These are phyloP conservation scores for Polytrichum formosum DNA, from an alignment of 225 moss, liverwort and hornwort genomes.

Conservation along the genomic window DNA sequence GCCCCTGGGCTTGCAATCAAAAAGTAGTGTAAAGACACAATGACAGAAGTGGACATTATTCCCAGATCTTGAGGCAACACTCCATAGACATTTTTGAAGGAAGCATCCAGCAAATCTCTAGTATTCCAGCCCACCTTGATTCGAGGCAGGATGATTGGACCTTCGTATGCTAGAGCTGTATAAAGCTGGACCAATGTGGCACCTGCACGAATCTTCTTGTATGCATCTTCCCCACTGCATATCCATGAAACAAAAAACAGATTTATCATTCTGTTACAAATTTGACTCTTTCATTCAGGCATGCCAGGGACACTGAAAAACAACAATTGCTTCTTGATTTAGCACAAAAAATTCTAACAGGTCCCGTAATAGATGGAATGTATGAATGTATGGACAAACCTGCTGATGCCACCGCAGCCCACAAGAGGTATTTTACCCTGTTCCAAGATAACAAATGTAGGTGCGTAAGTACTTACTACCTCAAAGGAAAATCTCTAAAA, in stretches of 20 bases:
- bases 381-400: slow-evolving; percentile 26
- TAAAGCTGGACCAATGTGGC: slow-evolving; percentile 97
- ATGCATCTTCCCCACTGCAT: slow-evolving; percentile 86
- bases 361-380: neutral
- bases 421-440: slow-evolving; percentile 78
- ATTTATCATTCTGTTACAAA: too few relatives aligned
- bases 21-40: too few relatives aligned
- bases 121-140: slow-evolving; percentile 50
- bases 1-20: too few relatives aligned
- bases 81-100: neutral
- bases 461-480: too few relatives aligned
- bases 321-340: neutral
- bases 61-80: neutral
- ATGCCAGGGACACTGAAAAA: too few relatives aligned
- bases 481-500: neutral
- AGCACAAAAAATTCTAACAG: too few relatives aligned
- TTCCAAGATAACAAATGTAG: neutral
- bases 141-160: slow-evolving; percentile 81
- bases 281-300: too few relatives aligned
- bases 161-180: slow-evolving; percentile 86
- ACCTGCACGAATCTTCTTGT: slow-evolving; percentile 93
- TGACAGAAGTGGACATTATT: too few relatives aligned
- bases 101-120: neutral
- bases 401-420: slow-evolving; percentile 75
- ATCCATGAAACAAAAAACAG: too few relatives aligned